Percentiles rank a stretch among this genome's conserved stretches.
Conservation (phyloP, 1,284 basidiomycete genomes). For the Ustilago trichophora region DNA sequence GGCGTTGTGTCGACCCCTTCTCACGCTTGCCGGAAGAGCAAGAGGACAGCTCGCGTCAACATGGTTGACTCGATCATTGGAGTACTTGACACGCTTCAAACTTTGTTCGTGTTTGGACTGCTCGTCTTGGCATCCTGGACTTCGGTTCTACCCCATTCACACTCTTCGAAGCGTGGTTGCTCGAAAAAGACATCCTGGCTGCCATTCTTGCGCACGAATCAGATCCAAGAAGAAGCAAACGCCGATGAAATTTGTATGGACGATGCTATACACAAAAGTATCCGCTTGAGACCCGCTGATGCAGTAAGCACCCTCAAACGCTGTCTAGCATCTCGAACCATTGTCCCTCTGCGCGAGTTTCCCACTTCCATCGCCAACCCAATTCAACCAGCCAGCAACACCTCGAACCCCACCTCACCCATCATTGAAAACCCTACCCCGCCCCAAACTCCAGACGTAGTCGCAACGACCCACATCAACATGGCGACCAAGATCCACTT, state of each 20-base stretch:
- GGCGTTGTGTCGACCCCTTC: background rate
- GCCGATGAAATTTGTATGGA: background rate
- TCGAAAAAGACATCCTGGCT: constrained; percentile 14
- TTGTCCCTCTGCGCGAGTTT: constrained; percentile 9
- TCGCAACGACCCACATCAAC: constrained; percentile 12
- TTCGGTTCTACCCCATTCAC: constrained; percentile 2
- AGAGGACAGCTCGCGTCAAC: constrained; percentile 3
- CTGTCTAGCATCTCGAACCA: constrained; percentile 19
- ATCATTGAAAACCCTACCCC: background rate
- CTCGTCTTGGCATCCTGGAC: constrained; percentile 33
- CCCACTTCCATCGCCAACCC: constrained; percentile 8
- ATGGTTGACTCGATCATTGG: constrained; percentile 13
- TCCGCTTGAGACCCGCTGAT: constrained; percentile 17
- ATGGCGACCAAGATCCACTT: constrained; percentile 21
- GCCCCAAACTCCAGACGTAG: constrained; percentile 8
- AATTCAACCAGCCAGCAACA: background rate
- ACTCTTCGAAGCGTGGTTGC: background rate
- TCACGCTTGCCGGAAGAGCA: background rate
- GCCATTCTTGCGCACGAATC: constrained; percentile 1
- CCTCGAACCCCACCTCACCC: background rate
- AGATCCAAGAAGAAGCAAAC: background rate
- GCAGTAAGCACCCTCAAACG: constrained; percentile 17
- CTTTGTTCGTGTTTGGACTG: constrained; percentile 25
- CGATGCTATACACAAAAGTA: constrained; percentile 5
- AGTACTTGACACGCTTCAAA: constrained; percentile 27